Conservation (phyloP, 164 flowering plant genomes). For the Echeveria elegans region DNA sequence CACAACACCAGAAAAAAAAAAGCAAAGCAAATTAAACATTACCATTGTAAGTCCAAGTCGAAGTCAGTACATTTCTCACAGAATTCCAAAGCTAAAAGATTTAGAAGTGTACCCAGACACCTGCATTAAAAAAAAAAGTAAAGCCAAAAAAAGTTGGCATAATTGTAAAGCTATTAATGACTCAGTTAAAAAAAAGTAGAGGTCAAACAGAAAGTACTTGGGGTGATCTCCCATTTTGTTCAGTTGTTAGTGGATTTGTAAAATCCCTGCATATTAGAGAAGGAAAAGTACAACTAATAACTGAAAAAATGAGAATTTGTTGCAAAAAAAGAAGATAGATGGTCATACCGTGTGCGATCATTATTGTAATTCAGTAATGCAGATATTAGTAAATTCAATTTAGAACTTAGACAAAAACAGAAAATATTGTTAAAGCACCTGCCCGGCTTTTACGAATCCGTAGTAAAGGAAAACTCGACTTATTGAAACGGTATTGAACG, state of each 20-base stretch:
- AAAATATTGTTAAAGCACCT: not conserved
- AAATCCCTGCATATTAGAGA: constrained; percentile 41
- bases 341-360: constrained; percentile 70
- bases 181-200: not conserved
- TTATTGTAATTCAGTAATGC: constrained; percentile 92
- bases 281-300: not conserved
- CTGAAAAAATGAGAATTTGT: not conserved
- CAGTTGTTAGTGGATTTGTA: constrained; percentile 86
- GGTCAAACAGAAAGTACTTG: constrained; percentile 38
- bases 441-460: not conserved
- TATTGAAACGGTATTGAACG: too few relatives aligned
- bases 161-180: not conserved
- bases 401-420: not conserved
- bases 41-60: too few relatives aligned
- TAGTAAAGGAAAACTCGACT: constrained; percentile 13
- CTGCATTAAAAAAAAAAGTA: constrained; percentile 11
- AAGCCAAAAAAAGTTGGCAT: not conserved
- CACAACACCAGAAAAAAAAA: too few relatives aligned
- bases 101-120: too few relatives aligned
- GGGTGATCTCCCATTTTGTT: constrained; percentile 76
- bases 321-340: not conserved
- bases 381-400: constrained; percentile 25
- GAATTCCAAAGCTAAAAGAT: too few relatives aligned
- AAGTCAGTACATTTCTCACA: too few relatives aligned
- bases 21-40: too few relatives aligned